Conservation (phyloP, 345 rosid genomes). For the Camelina sativa region DNA sequence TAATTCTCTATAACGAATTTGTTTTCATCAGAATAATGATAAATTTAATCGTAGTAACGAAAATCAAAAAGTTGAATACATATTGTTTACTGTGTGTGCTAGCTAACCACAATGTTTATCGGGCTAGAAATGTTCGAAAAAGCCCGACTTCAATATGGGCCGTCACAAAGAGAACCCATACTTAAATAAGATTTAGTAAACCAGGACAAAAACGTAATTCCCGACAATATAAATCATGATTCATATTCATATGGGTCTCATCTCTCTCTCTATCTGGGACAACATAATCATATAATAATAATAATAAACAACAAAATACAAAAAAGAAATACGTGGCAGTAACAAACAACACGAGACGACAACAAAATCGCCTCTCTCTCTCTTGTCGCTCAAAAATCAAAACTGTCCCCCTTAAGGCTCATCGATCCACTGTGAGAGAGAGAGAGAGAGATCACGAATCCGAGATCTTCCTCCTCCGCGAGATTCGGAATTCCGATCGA, state of each 20-base stretch:
- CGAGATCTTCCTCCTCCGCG: slow-evolving; percentile 23
- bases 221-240: neutral
- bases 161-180: neutral
- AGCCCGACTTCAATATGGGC: slow-evolving; percentile 10
- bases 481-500: neutral
- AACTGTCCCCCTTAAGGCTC: neutral
- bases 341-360: slow-evolving; percentile 39
- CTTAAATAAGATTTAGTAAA: neutral
- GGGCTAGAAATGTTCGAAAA: neutral
- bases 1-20: too few relatives aligned
- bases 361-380: neutral
- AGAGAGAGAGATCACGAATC: neutral
- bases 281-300: too few relatives aligned
- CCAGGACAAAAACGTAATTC: slow-evolving; percentile 7
- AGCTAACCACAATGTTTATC: neutral
- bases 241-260: slow-evolving; percentile 8
- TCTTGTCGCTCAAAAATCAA: neutral
- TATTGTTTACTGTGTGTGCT: neutral
- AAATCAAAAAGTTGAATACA: neutral
- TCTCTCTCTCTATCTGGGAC: neutral
- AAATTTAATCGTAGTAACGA: neutral
- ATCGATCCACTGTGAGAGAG: slow-evolving; percentile 19
- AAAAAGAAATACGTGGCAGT: slow-evolving; percentile 32
- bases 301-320: neutral
- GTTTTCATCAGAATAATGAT: neutral